Evolutionary conservation across 78 protist genomes (phyloP).

Genomic region (Pelomyxa schiedti): DNA sequence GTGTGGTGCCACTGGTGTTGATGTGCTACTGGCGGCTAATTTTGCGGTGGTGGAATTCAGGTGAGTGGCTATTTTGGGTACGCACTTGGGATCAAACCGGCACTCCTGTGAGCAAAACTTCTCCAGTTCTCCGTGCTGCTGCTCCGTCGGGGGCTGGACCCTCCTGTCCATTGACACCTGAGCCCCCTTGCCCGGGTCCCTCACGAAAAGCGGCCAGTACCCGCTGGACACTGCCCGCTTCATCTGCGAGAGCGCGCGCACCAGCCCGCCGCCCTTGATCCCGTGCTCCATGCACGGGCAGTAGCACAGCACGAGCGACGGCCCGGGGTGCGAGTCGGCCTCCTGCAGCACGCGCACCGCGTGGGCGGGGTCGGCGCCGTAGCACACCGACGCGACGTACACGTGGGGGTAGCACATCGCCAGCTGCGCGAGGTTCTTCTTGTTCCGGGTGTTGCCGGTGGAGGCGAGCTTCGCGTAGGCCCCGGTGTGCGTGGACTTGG

Average conservation of each 20-base stretch:
- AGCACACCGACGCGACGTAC: conserved; percentile 49
- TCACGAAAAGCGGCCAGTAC: conserved; percentile 53
- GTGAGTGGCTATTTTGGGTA: no score
- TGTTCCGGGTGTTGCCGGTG: conserved; percentile 21
- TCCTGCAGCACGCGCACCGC: conserved; percentile 3
- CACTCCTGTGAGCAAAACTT: no score
- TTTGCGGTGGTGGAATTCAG: no score
- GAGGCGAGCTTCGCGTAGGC: conserved; percentile 46
- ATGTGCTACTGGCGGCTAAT: no score
- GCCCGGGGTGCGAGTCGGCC: conserved; percentile 35
- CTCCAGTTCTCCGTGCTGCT: no score
- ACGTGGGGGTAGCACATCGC: conserved; percentile 40
- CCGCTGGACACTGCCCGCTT: conserved; percentile 46
- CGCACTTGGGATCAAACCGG: no score
- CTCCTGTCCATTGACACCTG: no score
- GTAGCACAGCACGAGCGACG: conserved; percentile 46
- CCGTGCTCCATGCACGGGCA: conserved; percentile 59
- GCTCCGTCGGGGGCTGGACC: no score
- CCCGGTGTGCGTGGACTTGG: conserved; percentile 45
- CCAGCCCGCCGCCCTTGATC: neutral
- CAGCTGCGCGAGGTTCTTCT: conserved; percentile 53
- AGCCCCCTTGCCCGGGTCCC: neutral
- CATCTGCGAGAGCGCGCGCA: neutral
- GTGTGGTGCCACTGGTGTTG: no score
- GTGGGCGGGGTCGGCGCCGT: conserved; percentile 28